Evolutionary conservation across 306 rosid genomes (phyloP).

Genomic region (Lathyrus sativus): DNA sequence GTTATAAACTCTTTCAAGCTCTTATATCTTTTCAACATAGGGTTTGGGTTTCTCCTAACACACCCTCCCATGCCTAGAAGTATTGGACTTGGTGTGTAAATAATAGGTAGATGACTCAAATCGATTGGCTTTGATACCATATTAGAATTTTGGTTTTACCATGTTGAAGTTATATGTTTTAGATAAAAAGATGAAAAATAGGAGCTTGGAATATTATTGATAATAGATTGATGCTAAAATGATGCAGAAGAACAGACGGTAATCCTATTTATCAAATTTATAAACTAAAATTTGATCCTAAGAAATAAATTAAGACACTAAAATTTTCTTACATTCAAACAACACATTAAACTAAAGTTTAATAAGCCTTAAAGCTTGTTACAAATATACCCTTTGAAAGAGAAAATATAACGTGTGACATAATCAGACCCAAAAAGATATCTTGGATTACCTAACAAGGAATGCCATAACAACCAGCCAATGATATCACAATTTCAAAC

Average conservation of each 20-base stretch:
- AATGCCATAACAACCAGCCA: neutral
- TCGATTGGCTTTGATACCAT: neutral
- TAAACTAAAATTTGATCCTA: neutral
- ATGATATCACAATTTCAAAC: neutral
- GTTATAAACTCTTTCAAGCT: neutral
- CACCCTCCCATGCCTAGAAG: neutral
- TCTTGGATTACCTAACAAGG: neutral
- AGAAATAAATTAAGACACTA: neutral
- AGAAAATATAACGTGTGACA: neutral
- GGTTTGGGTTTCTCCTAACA: neutral
- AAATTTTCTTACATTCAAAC: no score
- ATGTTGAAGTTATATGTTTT: neutral
- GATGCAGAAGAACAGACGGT: neutral
- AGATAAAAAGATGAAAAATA: neutral
- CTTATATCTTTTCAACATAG: neutral
- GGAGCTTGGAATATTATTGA: neutral
- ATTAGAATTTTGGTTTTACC: conserved; percentile 2
- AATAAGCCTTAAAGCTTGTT: neutral
- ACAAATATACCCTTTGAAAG: neutral
- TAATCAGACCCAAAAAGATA: neutral
- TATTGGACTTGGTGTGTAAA: neutral
- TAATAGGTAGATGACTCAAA: neutral
- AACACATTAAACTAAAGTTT: neutral
- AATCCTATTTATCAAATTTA: neutral
- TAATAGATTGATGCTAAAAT: neutral